Evolutionary conservation across 75 land plant species (phyloP), one percentile per base, ranked within the genome.

Genomic region (Cupressus sempervirens): DNA sequence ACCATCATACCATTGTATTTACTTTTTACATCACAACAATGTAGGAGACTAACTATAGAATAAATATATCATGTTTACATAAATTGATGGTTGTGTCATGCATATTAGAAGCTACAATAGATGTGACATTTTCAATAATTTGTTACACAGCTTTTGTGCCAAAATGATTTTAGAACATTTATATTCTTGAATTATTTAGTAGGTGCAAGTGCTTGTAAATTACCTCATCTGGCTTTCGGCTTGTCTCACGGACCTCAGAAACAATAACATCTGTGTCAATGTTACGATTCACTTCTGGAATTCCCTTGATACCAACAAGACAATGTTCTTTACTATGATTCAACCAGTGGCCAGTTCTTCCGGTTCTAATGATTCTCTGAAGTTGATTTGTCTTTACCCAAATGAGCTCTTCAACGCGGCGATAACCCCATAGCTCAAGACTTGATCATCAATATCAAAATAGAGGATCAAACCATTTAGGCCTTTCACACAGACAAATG

Each of bases 301-400:
- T 91, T 26, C 99, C 99, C 87, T 98, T 98, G 76, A 98, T 93
- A 77, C 98, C 99, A 80, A 98, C 99, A 76, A 98, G 91, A 84
- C 99, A 98, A 86, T 98, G 99, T 83, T 98, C 99, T 85, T 98
- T 98, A 83, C 96, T 96, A 72, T 98, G 99, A 86, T 98, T 98
- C 9, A 98, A 94, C 99, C 98, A 98, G 84, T 98, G 99, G 48
- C 99, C 98, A 0, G 99, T 98, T 35, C 99, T 90, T 23, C 99
- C 99, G 32, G 98, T 96, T 87, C 99, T 89, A 67, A 96, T 96
- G 52, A 98, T 96, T 58, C 98, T 90, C 82, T 98, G 98, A 72
- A 98, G 94, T 83, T 98, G 99, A 90, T 98, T 98, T 18, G 99
- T 98, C 87, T 98, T 98, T 65, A 98, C 99, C 99, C 99, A 98